Percentiles rank a stretch among this genome's conserved stretches.
Conservation (phyloP, 2,329 filamentous ascomycete species). For the Huntiella abstrusa region DNA sequence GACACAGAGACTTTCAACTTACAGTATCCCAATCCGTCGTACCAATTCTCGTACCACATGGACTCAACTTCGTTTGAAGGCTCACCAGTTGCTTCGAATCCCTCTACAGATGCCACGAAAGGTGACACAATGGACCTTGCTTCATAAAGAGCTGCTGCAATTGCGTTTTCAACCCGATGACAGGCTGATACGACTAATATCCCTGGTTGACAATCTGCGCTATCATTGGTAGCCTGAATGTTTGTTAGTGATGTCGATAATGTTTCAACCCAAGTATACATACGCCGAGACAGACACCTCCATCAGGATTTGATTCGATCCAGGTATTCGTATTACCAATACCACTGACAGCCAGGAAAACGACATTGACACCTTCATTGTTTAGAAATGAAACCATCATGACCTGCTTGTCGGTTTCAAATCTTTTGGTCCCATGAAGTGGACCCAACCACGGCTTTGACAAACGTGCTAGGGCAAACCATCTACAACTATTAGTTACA, state of each 20-base stretch:
- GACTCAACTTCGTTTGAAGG: slow-evolving; percentile 29
- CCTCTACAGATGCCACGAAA: slow-evolving; percentile 9
- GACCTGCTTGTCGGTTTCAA: slow-evolving; percentile 58
- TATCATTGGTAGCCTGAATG: slow-evolving; percentile 46
- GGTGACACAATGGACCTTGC: slow-evolving; percentile 36
- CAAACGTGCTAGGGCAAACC: slow-evolving; percentile 64
- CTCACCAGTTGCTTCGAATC: background rate
- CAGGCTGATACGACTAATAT: slow-evolving; percentile 54
- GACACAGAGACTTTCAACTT: slow-evolving; percentile 16
- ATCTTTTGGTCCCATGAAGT: slow-evolving; percentile 52
- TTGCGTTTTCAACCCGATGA: slow-evolving; percentile 53
- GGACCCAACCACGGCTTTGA: slow-evolving; percentile 78
- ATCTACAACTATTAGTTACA: slow-evolving; percentile 25
- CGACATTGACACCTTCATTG: slow-evolving; percentile 51
- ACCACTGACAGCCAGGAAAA: slow-evolving; percentile 62
- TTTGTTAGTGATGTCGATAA: background rate
- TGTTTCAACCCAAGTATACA: slow-evolving; percentile 15
- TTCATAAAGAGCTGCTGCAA: slow-evolving; percentile 71
- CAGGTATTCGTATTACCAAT: slow-evolving; percentile 50
- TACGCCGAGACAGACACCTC: slow-evolving; percentile 48
- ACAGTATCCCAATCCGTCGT: slow-evolving; percentile 85
- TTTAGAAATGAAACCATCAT: slow-evolving; percentile 63
- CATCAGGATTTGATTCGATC: slow-evolving; percentile 45
- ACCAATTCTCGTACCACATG: slow-evolving; percentile 71
- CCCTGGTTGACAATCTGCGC: slow-evolving; percentile 31